Base-by-base conservation (phyloP, 352 stramenopile genomes). In the Aphanomyces astaci region DNA sequence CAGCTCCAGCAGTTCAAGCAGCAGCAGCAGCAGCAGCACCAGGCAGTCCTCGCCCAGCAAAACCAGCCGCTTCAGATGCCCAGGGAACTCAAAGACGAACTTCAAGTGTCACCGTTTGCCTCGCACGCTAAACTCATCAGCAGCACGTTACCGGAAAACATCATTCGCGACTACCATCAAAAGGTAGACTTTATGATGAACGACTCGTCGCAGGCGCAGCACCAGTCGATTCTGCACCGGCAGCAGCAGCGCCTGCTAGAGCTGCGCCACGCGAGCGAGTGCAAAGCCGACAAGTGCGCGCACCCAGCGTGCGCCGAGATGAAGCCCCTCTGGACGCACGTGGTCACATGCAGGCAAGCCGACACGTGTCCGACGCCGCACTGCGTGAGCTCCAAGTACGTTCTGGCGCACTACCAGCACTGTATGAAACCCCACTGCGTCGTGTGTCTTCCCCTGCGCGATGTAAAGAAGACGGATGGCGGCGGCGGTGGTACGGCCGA, bases 321-420 rank as follows among this genome's bases (percentile, higher is more conserved):
- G 89, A 97, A 97, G 73, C 71, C 79, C 10, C 73, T 97, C 4
- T 97, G 90, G 90, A 93, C 95, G 55, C 89, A 97, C 72, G 96
- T 97, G 74, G 88, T 89, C 15, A 84, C 88, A 68, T 97, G 91
- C 71, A 96, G 95, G 64, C 82, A 96, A 72, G 84, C 95, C 72
- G 62, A 68, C 17, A 89, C 94, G 63, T 97, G 91, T 73, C 60
- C 89, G 49, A 83, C 92, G n/a, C 84, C 89, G 1, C 91, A 97
- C 73, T 97, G 91, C 75, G 85, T 97, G 10, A 93, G 78, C 54
- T 96, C 88, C 19, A 79, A 90, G 4, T 84, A 96, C 73, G 88
- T 98, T 24, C 71, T 98, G 22, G 94, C 85, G 72, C 91, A 98
- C 76, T 98, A 97, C 72, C 89, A 96, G 73, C 79, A 89, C 10